Evolutionary conservation across 345 rosid species (phyloP).

Genomic region (Dipteronia dyeriana): DNA sequence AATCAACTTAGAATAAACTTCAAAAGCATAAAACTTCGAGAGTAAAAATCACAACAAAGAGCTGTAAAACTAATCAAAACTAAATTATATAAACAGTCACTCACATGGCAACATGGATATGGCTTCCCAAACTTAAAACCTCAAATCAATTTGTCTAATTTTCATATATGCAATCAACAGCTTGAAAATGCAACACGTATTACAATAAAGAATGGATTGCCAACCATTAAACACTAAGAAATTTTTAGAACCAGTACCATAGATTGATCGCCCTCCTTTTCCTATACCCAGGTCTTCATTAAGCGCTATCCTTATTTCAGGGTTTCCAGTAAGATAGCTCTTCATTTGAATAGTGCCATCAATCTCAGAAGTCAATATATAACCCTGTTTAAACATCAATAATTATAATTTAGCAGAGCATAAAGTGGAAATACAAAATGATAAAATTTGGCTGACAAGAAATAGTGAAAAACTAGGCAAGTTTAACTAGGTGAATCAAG

Average conservation of each 20-base stretch:
- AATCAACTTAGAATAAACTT: neutral
- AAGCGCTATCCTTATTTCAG: constrained; percentile 95
- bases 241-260: constrained; percentile 53
- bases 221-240: constrained; percentile 2
- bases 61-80: constrained; percentile 1
- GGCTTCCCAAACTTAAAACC: constrained; percentile 1
- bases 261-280: constrained; percentile 72
- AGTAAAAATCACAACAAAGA: neutral
- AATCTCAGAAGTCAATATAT: constrained; percentile 94
- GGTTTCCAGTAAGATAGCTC: constrained; percentile 95
- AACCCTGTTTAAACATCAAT: constrained; percentile 59
- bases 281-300: constrained; percentile 91
- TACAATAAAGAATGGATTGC: constrained; percentile 12
- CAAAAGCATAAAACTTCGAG: constrained; percentile 4
- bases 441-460: neutral
- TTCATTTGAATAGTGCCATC: constrained; percentile 99
- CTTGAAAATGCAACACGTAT: neutral
- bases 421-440: neutral
- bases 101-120: neutral
- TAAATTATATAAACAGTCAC: neutral
- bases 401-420: neutral
- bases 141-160: neutral
- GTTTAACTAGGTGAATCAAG: neutral
- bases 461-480: neutral
- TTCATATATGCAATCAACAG: constrained; percentile 1